phyloP scores from a whole-genome alignment of 352 stramenopile genomes.

The Phytophthora tubulina region DNA sequence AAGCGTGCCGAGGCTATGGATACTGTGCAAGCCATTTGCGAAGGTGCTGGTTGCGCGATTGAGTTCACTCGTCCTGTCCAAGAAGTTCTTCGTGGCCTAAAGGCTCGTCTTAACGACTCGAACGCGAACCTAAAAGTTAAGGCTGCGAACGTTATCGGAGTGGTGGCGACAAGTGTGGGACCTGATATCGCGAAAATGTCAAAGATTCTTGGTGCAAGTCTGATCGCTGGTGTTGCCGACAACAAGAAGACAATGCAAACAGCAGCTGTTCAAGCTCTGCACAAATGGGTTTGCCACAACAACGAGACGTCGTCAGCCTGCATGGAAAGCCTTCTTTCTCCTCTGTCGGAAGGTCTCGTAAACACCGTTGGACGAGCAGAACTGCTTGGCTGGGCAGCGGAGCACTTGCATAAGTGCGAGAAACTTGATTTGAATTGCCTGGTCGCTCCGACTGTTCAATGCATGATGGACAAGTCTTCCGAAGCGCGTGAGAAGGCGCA shows the following conservation, averaged over 20 bases:
- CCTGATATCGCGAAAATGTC: conserved; percentile 84
- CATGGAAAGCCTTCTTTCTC: conserved; percentile 76
- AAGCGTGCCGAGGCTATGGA: conserved; percentile 88
- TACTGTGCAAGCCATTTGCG: conserved; percentile 78
- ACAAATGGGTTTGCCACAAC: conserved; percentile 88
- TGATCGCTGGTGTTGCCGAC: conserved; percentile 80
- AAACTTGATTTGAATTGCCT: conserved; percentile 77
- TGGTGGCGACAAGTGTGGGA: conserved; percentile 80
- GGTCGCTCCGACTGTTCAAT: conserved; percentile 79
- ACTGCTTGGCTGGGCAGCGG: conserved; percentile 76
- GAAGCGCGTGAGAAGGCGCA: conserved; percentile 87
- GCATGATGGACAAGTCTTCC: conserved; percentile 85
- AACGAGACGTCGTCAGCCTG: conserved; percentile 68
- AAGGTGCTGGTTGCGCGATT: conserved; percentile 77
- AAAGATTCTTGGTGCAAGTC: conserved; percentile 74
- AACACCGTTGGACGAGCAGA: conserved; percentile 86
- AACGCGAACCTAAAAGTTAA: conserved; percentile 92
- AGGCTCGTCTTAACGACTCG: conserved; percentile 82
- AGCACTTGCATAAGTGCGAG: conserved; percentile 71
- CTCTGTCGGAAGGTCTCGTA: conserved; percentile 72
- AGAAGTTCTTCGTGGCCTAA: conserved; percentile 79
- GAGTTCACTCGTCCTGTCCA: conserved; percentile 87
- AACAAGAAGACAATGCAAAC: conserved; percentile 92
- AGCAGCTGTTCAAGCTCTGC: conserved; percentile 77
- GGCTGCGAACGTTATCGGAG: conserved; percentile 82